phyloP scores from a whole-genome alignment of 2,329 filamentous ascomycete genomes.

The Cladosporium sp. region DNA sequence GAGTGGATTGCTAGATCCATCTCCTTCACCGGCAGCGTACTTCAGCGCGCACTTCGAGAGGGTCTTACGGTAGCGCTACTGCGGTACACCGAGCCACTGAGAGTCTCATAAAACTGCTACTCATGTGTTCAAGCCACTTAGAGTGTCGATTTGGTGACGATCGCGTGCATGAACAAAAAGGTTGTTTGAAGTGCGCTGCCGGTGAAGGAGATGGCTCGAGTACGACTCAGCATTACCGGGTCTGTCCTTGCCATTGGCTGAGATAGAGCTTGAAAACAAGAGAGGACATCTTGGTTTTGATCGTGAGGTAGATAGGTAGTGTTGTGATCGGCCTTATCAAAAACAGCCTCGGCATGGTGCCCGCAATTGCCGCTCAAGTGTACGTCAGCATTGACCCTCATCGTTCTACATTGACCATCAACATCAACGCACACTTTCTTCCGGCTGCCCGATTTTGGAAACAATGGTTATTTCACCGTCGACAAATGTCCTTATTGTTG shows the following conservation, averaged over 20 bases:
- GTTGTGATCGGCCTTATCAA: not conserved
- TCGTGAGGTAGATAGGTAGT: not conserved
- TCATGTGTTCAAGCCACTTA: too few species aligned
- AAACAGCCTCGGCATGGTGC: not conserved
- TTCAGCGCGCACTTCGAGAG: too few species aligned
- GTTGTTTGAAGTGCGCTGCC: too few species aligned
- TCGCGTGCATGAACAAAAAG: too few species aligned
- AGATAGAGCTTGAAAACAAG: not conserved
- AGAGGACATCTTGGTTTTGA: not conserved
- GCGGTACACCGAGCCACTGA: too few species aligned
- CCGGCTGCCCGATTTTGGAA: not conserved
- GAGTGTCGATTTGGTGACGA: too few species aligned
- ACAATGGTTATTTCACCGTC: slow-evolving; percentile 37
- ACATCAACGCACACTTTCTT: not conserved
- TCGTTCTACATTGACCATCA: not conserved
- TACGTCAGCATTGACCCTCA: not conserved
- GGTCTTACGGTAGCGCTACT: too few species aligned
- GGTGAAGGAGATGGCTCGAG: too few species aligned
- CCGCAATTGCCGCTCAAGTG: slow-evolving; percentile 6
- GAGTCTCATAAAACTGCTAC: too few species aligned
- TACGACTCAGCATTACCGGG: not conserved
- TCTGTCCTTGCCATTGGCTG: not conserved
- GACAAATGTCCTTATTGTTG: slow-evolving; percentile 66
- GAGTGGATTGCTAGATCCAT: not conserved
- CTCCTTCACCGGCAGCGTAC: too few species aligned